Conservation (phyloP, 2,329 filamentous ascomycete genomes). For the Aphanoascus verrucosus region DNA sequence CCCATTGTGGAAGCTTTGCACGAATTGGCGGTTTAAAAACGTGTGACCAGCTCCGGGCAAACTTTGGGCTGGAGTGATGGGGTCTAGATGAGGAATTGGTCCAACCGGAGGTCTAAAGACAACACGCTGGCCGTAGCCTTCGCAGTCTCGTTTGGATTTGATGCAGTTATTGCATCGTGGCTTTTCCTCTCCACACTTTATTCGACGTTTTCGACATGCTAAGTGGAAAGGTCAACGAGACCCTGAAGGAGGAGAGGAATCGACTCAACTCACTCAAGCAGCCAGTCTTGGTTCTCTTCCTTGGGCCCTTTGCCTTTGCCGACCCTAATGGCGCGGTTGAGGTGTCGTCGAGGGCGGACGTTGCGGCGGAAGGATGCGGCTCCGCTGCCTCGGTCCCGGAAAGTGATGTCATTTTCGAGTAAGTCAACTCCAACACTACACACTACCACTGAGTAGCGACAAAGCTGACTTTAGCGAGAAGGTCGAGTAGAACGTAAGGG, state of each 20-base stretch:
- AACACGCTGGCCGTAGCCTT: conserved; percentile 34
- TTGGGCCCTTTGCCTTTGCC: conserved; percentile 27
- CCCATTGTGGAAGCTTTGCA: conserved; percentile 8
- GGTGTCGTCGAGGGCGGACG: conserved; percentile 7
- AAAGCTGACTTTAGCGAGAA: neutral
- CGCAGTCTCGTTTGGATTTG: conserved; percentile 38
- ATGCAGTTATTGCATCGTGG: conserved; percentile 38
- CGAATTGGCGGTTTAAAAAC: conserved; percentile 11
- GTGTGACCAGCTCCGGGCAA: conserved; percentile 5
- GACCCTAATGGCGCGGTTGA: conserved; percentile 17
- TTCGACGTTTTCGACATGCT: conserved; percentile 88
- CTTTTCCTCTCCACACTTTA: conserved; percentile 87
- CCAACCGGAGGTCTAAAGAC: conserved; percentile 34
- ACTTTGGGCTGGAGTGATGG: conserved; percentile 19
- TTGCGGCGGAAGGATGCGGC: neutral
- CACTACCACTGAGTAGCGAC: neutral
- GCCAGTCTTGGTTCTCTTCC: conserved; percentile 80
- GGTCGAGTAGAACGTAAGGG: neutral
- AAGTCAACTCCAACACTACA: neutral
- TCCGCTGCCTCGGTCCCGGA: neutral
- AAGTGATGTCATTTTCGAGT: conserved; percentile 6
- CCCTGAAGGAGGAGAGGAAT: neutral
- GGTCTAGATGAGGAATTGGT: conserved; percentile 20
- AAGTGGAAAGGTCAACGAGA: conserved; percentile 13
- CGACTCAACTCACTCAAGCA: conserved; percentile 61